phyloP scores from a whole-genome alignment of 257 asterid species.

The Eustoma russellianum region DNA sequence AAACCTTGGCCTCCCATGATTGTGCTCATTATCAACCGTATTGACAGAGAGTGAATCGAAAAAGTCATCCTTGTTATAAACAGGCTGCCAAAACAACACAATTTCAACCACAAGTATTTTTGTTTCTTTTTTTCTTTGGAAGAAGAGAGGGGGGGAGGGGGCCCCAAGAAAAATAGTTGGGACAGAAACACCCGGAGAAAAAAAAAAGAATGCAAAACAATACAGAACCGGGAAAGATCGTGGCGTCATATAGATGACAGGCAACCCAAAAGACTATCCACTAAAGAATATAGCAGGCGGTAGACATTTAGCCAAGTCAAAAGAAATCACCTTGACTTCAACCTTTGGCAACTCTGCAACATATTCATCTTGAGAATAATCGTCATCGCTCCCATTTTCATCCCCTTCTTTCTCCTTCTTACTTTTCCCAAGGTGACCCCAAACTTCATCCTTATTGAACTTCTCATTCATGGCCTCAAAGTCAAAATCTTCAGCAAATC shows the following conservation, averaged over 20 bases:
- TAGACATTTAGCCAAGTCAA: conserved; percentile 3
- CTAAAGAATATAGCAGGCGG: not conserved
- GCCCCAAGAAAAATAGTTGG: too few relatives aligned
- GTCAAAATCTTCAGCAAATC: conserved; percentile 87
- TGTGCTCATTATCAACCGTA: conserved; percentile 35
- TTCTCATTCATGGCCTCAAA: conserved; percentile 96
- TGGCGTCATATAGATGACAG: not conserved
- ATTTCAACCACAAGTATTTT: too few relatives aligned
- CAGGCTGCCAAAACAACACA: conserved; percentile 48
- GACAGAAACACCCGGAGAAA: not conserved
- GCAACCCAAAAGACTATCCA: not conserved
- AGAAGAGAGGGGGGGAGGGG: too few relatives aligned
- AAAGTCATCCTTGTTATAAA: conserved; percentile 86
- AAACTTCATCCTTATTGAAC: conserved; percentile 91
- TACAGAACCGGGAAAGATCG: too few relatives aligned
- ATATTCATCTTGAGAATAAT: conserved; percentile 38
- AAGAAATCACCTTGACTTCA: conserved; percentile 49
- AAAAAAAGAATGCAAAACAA: too few relatives aligned
- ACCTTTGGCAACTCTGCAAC: conserved; percentile 44
- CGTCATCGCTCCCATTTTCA: conserved; percentile 50
- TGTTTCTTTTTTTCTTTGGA: too few relatives aligned
- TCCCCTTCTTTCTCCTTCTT: conserved; percentile 53
- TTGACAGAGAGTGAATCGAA: conserved; percentile 73
- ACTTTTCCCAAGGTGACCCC: conserved; percentile 98
- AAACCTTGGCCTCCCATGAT: conserved; percentile 70